These are phyloP conservation scores for Acacia acuminata DNA, from an alignment of 306 rosid species.

Conservation along the genomic window DNA sequence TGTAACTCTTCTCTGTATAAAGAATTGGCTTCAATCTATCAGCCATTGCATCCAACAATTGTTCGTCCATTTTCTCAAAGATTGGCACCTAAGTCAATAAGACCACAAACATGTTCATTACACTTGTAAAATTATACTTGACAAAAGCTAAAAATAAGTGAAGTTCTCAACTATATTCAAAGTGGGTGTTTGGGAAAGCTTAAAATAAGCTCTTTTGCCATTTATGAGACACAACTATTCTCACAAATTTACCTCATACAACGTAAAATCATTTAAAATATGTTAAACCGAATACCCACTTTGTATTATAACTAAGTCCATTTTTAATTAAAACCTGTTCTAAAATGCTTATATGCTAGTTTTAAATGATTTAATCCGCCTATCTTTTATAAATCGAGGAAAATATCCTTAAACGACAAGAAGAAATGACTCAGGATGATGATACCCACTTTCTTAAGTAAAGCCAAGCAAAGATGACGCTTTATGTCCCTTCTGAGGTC, in stretches of 20 bases:
- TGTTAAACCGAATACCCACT: too few species aligned
- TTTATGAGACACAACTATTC: too few species aligned
- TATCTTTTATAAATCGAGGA: not conserved
- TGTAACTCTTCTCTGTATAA: slow-evolving; percentile 59
- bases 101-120: not conserved
- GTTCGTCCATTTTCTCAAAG: slow-evolving; percentile 66
- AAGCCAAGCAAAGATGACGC: slow-evolving; percentile 75
- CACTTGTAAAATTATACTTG: not conserved
- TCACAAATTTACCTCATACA: too few species aligned
- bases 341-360: not conserved
- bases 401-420: not conserved
- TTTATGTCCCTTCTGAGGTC: slow-evolving; percentile 88
- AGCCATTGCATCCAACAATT: slow-evolving; percentile 73
- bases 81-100: slow-evolving; percentile 60
- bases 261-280: too few species aligned
- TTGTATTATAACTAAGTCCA: not conserved
- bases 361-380: not conserved
- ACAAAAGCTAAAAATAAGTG: not conserved
- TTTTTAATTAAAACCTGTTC: not conserved
- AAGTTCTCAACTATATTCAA: not conserved
- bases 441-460: slow-evolving; percentile 62
- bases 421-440: not conserved
- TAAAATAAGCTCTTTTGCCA: too few species aligned
- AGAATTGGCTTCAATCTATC: slow-evolving; percentile 79
- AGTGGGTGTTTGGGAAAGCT: too few species aligned